phyloP scores from a whole-genome alignment of 345 rosid species.

The Gossypium thurberi region DNA sequence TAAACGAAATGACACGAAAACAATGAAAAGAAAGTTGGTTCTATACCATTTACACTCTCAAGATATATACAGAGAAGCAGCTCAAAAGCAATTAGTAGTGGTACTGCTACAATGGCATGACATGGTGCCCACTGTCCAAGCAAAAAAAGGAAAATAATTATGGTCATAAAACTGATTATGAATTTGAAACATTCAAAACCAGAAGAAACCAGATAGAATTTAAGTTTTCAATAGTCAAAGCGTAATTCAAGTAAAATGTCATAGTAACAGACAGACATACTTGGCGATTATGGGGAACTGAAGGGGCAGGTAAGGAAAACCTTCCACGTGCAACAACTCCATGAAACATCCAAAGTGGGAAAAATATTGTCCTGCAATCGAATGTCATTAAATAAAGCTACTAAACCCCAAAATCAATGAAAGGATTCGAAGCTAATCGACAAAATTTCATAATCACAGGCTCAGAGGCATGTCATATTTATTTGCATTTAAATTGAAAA shows the following conservation, averaged over 20 bases:
- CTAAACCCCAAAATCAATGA: neutral
- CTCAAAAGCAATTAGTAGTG: conserved; percentile 89
- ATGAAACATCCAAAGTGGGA: conserved; percentile 90
- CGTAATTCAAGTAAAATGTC: neutral
- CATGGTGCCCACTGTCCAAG: conserved; percentile 98
- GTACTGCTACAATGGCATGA: conserved; percentile 89
- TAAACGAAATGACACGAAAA: conserved; percentile 21
- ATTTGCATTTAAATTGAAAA: neutral
- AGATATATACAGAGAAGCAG: conserved; percentile 92
- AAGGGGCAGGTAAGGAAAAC: conserved; percentile 95
- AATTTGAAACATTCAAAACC: neutral
- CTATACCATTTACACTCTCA: conserved; percentile 53
- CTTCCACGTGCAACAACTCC: conserved; percentile 92
- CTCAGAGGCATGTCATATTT: neutral
- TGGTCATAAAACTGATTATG: conserved; percentile 9
- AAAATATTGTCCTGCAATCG: conserved; percentile 63
- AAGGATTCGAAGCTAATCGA: neutral
- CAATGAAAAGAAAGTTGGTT: neutral
- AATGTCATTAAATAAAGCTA: conserved; percentile 7
- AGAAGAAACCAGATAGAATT: neutral
- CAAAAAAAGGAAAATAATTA: conserved; percentile 18
- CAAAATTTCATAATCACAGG: neutral
- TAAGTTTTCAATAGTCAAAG: neutral
- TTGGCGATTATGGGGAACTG: conserved; percentile 83
- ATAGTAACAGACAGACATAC: conserved; percentile 34